phyloP scores from a whole-genome alignment of 2,329 filamentous ascomycete species.

The Penicillium palitans region DNA sequence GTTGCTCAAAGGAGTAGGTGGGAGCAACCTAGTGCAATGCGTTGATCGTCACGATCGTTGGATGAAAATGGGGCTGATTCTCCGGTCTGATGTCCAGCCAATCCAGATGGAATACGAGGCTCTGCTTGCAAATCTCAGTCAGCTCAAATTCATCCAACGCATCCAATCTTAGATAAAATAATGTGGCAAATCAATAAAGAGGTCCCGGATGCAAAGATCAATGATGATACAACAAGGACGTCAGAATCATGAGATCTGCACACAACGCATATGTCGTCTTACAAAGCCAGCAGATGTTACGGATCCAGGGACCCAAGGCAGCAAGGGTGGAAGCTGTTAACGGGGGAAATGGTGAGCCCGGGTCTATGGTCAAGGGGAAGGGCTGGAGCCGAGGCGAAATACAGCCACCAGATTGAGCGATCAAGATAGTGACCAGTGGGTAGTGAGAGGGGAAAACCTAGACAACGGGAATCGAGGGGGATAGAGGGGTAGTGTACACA shows the following conservation, averaged over 20 bases:
- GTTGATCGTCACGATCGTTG: conserved; percentile 6
- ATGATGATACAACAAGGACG: conserved; percentile 9
- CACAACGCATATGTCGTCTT: conserved; percentile 7
- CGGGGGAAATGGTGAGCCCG: neutral
- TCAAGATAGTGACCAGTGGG: conserved; percentile 7
- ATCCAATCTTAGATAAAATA: neutral
- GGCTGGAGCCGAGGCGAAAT: neutral
- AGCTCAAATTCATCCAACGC: neutral
- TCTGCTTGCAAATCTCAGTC: conserved; percentile 7
- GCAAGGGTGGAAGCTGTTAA: neutral
- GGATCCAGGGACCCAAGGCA: conserved; percentile 1
- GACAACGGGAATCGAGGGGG: neutral
- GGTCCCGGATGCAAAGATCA: neutral
- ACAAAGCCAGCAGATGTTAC: conserved; percentile 14
- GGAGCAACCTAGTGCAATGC: conserved; percentile 7
- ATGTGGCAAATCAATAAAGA: conserved; percentile 2
- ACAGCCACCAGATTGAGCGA: conserved; percentile 5
- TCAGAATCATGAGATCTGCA: conserved; percentile 3
- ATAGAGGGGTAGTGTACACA: neutral
- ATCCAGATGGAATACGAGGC: conserved; percentile 7
- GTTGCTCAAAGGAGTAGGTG: neutral
- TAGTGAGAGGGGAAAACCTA: neutral
- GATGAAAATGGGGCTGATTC: conserved; percentile 2
- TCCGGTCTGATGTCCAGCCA: conserved; percentile 8
- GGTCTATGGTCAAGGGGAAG: neutral